Evolutionary conservation across 805 yeast genomes (phyloP), one percentile per base, ranked within the genome.

Genomic region (Ogataea nitratoaversa): DNA sequence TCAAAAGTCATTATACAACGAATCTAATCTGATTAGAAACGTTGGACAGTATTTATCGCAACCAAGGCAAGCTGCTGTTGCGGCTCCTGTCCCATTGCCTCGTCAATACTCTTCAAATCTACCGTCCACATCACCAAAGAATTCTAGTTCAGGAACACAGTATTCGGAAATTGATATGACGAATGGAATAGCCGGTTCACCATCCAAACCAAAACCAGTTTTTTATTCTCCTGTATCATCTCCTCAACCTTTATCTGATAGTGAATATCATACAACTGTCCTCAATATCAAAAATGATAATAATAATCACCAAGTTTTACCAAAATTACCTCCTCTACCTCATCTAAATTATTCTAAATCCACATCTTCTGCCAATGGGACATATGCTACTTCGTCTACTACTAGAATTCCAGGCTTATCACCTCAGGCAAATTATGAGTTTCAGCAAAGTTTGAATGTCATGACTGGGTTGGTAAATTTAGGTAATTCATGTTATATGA

Each of bases 401-500:
- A 20, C 46, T 12, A 40, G 38, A 18, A 19, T 37, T 7, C 27
- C 40, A 13, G 28, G 34, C 13, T 25, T 34, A 28, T 17, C 20
- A 23, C 22, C 40, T 4, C 19, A 32, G 13, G 8, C 48, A 3
- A 43, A 40, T 32, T 19, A 45, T 7, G 51, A 50, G 20, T 46
- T 47, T 17, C 48, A 53, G 23, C 54, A 47, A 34, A 53, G 53
- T 30, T 37, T 61, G 20, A 63, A 67, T 41, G 72, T 79, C 37
- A 67, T 78, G 16, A 79, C 89, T 0, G 97, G 98, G 0, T 67
- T 90, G 5, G 68, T 71, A 12, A 90, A 90, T 57, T 66, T 90
- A 46, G 96, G 96, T 2, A 91, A 91, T 54, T 84, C 95, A 0
- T 90, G 97, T 60, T 90, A 90, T 61, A 84, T 90, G 89, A 90